Evolutionary conservation across 2,329 filamentous ascomycete genomes (phyloP), one percentile per base, ranked within the genome.

Genomic region (Arthrocladium fulminans): DNA sequence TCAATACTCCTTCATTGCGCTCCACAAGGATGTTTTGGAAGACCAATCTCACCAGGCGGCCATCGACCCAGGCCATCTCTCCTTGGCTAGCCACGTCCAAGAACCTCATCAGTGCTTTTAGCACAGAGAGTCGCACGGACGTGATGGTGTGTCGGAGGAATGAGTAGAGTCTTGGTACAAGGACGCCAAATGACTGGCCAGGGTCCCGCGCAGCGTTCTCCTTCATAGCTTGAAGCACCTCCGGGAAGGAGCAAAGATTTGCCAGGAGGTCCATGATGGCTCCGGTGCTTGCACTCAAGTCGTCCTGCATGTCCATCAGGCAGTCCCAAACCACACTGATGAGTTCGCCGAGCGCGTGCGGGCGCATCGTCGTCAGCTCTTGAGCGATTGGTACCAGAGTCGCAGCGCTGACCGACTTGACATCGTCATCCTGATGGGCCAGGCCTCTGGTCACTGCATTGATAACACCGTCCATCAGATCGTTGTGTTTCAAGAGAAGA

Each of bases 301-400:
- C 92, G 63, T 98, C 92, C 55, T 90, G 89, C n/a, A 98, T 73
- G 63, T 94, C 94, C 2, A 90, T 94, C 20, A 98, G 73, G 69
- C 92, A 97, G 61, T 94, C 86, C 92, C 92, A 98, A 23, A 98
- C 89, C 51, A 97, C 94, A 61, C 86, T 84, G 65, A 96, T 94
- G 32, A 98, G 79, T 24, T 78, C 76, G 53, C 89, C 82, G 25
- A 98, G 74, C 37, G 87, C 82, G 27, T 75, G 75, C 13, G 88
- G 84, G 13, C 90, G 84, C 65, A 94, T 79, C 30, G 81, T 82
- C 57, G 97, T 89, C 59, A 97, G 94, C 61, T 98, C 92, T 62
- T 90, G 84, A 3, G 90, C 89, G 67, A 98, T 95, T 1, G 92
- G 92, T 42, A 97, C 92, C 38, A 98, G 71, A 0, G 94, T 98